Conservation (phyloP, 805 yeast species). For the Yamadazyma nakazawae region DNA sequence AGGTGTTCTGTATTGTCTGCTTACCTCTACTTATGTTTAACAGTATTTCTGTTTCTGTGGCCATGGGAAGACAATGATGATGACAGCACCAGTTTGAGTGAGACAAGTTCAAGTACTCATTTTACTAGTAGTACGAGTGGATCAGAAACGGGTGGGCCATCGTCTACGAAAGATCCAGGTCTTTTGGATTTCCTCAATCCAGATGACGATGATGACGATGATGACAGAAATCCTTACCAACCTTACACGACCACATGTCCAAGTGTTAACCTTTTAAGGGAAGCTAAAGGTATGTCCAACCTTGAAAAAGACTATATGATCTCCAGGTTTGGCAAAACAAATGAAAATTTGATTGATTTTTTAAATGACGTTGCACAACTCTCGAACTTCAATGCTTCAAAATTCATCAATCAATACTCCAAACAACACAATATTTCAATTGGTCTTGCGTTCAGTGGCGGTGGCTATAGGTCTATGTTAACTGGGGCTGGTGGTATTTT, state of each 20-base stretch:
- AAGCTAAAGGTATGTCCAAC: constrained; percentile 23
- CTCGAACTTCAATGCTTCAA: constrained; percentile 29
- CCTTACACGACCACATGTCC: constrained; percentile 34
- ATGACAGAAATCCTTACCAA: constrained; percentile 22
- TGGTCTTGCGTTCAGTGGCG: constrained; percentile 25
- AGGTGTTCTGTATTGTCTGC: background rate
- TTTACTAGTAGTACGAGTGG: background rate
- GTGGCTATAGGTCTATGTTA: constrained; percentile 41
- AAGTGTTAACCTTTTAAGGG: constrained; percentile 20
- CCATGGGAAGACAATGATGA: constrained; percentile 11
- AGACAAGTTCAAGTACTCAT: background rate
- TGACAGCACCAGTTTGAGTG: background rate
- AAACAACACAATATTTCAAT: constrained; percentile 24
- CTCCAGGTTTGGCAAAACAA: constrained; percentile 26
- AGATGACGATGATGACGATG: constrained; percentile 4
- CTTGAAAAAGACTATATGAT: constrained; percentile 26
- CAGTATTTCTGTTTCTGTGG: constrained; percentile 5
- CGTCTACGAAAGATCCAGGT: background rate
- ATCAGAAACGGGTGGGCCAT: background rate
- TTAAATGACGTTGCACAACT: constrained; percentile 28
- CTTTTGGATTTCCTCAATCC: constrained; percentile 1
- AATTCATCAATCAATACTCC: constrained; percentile 22
- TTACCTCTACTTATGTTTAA: background rate
- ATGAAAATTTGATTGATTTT: constrained; percentile 25
- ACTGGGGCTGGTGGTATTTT: constrained; percentile 41